A percentile compares a stretch with the other conserved stretches of the same genome.
Evolutionary conservation across 2,329 filamentous ascomycete genomes (phyloP).

Genomic region (Beauveria brongniartii): DNA sequence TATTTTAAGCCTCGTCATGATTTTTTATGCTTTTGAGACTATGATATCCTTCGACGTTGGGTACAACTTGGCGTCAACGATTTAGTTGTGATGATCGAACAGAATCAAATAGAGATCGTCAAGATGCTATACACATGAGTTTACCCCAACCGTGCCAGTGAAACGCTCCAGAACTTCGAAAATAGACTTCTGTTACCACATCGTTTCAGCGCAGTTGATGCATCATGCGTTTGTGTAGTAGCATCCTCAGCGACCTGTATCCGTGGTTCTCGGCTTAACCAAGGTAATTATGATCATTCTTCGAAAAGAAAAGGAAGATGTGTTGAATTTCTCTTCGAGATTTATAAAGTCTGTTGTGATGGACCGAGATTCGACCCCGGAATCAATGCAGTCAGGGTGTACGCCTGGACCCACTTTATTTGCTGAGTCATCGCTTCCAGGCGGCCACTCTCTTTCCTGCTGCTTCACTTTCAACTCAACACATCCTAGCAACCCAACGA

Average conservation of each 20-base stretch:
- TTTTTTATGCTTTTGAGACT: background rate
- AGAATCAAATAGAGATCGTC: background rate
- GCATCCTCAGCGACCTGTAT: too few species aligned
- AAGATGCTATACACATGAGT: background rate
- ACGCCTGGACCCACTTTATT: background rate
- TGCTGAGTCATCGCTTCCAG: background rate
- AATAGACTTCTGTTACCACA: background rate
- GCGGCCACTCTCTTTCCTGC: background rate
- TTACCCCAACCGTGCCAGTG: background rate
- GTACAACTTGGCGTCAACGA: background rate
- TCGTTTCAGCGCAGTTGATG: slow-evolving; percentile 1
- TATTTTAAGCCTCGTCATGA: background rate
- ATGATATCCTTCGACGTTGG: slow-evolving; percentile 7
- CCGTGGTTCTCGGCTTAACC: too few species aligned
- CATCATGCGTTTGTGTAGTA: background rate
- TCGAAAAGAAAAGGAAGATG: background rate
- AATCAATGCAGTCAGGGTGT: too few species aligned
- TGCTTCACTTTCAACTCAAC: background rate
- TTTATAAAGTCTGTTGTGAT: too few species aligned
- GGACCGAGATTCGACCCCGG: too few species aligned
- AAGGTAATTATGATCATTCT: too few species aligned
- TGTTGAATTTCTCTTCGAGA: too few species aligned
- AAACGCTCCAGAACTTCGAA: background rate
- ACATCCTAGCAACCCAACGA: background rate
- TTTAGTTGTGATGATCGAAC: background rate